Evolutionary conservation across 768 basidiomycete genomes (phyloP).

Genomic region (Epithele typhae): DNA sequence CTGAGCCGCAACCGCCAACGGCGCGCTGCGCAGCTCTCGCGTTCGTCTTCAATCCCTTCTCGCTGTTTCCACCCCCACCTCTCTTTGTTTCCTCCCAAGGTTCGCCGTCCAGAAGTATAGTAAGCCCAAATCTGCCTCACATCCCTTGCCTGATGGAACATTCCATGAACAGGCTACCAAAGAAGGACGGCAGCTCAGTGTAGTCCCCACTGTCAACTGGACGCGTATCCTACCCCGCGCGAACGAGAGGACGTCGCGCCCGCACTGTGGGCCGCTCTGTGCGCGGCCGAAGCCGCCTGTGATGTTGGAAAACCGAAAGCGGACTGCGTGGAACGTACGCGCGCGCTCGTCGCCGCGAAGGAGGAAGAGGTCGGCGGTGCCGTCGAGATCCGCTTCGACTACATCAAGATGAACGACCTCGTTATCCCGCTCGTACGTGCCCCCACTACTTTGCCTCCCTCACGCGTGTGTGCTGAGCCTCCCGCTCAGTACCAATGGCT

Average conservation of each 20-base stretch:
- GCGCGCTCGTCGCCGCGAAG: slow-evolving; percentile 32
- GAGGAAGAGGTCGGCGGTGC: slow-evolving; percentile 3
- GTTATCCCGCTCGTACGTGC: slow-evolving; percentile 79
- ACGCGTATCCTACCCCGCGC: slow-evolving; percentile 65
- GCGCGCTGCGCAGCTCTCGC: too few relatives aligned
- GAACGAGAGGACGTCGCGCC: slow-evolving; percentile 65
- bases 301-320: slow-evolving; percentile 42
- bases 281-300: slow-evolving; percentile 55
- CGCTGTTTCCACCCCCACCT: too few relatives aligned
- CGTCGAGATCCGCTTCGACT: slow-evolving; percentile 69
- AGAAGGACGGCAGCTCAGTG: too few relatives aligned
- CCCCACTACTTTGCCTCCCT: background rate
- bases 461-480: too few relatives aligned
- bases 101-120: too few relatives aligned
- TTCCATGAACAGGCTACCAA: too few relatives aligned
- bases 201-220: background rate
- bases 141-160: too few relatives aligned
- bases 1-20: too few relatives aligned
- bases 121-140: too few relatives aligned
- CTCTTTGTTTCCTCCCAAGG: too few relatives aligned
- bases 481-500: slow-evolving; percentile 71
- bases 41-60: too few relatives aligned
- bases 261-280: slow-evolving; percentile 66
- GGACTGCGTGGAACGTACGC: slow-evolving; percentile 43
- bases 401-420: slow-evolving; percentile 92